Conservation (phyloP, 345 rosid genomes). For the Eucalyptus dawsonii region DNA sequence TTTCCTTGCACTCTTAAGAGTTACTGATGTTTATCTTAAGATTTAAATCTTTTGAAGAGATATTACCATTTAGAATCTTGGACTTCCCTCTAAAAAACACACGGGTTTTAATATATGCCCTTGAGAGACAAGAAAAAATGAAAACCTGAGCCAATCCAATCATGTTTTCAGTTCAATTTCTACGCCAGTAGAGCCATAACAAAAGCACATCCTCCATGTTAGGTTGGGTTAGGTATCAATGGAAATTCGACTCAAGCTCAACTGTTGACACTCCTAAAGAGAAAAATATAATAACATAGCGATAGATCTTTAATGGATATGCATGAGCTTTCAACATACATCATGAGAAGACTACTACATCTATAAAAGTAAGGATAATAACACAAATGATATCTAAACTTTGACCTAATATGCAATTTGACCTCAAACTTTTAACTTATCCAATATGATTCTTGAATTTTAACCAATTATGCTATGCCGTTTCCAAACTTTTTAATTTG, state of each 20-base stretch:
- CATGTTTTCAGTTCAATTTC: background rate
- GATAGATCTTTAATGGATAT: background rate
- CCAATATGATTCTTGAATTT: fast-evolving
- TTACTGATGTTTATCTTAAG: background rate
- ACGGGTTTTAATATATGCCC: background rate
- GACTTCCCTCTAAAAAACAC: background rate
- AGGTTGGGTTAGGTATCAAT: background rate
- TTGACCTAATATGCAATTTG: too few species aligned
- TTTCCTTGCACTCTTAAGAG: background rate
- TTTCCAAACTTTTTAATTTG: too few species aligned
- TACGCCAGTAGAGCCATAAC: background rate
- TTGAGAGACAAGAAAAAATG: background rate
- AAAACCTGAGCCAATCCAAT: background rate
- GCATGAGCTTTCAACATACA: background rate
- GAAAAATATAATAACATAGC: background rate
- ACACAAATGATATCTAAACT: too few species aligned
- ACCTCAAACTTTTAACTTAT: too few species aligned
- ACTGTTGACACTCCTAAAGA: background rate
- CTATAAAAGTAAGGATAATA: background rate
- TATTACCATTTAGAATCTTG: background rate
- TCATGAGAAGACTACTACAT: background rate
- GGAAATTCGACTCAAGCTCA: background rate
- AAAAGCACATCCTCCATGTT: background rate
- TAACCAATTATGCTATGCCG: too few species aligned
- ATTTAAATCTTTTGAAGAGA: background rate